Percentiles rank a stretch among this genome's conserved stretches.
Evolutionary conservation across 176 grass and related monocot genomes (phyloP).

Genomic region (Triticum aestivum): DNA sequence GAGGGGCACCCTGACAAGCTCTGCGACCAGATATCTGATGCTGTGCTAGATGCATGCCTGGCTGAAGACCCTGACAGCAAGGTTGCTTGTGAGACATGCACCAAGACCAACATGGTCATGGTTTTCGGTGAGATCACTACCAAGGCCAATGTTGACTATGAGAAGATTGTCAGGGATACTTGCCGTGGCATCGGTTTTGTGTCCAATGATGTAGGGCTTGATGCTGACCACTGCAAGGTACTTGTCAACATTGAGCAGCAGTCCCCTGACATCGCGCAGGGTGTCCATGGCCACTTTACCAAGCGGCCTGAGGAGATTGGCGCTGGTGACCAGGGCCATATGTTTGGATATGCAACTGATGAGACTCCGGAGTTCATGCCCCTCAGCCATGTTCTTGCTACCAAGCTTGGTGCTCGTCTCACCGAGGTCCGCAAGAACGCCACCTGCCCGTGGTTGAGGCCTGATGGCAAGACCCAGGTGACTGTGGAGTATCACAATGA

Average conservation of each 20-base stretch:
- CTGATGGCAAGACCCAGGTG: conserved; percentile 41
- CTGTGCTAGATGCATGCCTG: conserved; percentile 10
- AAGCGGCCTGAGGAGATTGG: conserved; percentile 20
- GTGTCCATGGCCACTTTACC: conserved; percentile 17
- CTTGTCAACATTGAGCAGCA: conserved; percentile 26
- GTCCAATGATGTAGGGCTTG: conserved; percentile 21
- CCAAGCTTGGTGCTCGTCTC: conserved; percentile 63
- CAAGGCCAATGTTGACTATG: conserved; percentile 22
- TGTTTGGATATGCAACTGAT: conserved; percentile 24
- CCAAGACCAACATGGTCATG: conserved; percentile 23
- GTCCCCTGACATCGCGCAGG: conserved; percentile 16
- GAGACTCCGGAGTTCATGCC: conserved; percentile 20
- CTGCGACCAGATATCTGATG: conserved; percentile 23
- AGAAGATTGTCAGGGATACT: conserved; percentile 20
- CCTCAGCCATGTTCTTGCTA: conserved; percentile 52
- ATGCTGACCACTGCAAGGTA: conserved; percentile 17
- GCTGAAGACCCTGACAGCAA: conserved; percentile 21
- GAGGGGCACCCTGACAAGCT: conserved; percentile 16
- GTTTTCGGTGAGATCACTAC: conserved; percentile 19
- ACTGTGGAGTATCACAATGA: conserved; percentile 14
- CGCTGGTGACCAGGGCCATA: conserved; percentile 14
- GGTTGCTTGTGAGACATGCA: conserved; percentile 22
- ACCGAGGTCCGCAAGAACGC: conserved; percentile 61
- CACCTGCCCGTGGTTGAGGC: conserved; percentile 56
- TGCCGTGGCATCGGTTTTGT: conserved; percentile 17